Evolutionary conservation across 768 basidiomycete genomes (phyloP).

Genomic region (Collybia sp.): DNA sequence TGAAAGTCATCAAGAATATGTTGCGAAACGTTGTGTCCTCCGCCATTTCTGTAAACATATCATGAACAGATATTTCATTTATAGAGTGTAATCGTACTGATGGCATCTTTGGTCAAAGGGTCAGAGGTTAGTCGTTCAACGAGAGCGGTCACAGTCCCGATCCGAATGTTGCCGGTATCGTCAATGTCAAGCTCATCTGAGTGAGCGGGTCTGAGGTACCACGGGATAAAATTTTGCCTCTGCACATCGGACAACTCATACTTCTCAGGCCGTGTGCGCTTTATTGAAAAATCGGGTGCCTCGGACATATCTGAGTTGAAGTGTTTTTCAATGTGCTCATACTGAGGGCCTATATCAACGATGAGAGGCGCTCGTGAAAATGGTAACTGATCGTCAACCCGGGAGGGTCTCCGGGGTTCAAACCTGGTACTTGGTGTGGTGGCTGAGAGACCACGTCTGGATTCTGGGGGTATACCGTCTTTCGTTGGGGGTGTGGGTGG

Average conservation of each 20-base stretch:
- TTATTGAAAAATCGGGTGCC: conserved; percentile 4
- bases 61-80: not conserved
- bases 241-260: conserved; percentile 30
- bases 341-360: too few relatives aligned
- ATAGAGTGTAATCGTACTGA: conserved; percentile 39
- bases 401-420: too few relatives aligned
- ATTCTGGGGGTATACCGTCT: too few relatives aligned
- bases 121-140: conserved; percentile 63
- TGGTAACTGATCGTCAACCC: too few relatives aligned
- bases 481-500: conserved; percentile 18
- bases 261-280: conserved; percentile 24
- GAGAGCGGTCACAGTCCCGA: conserved; percentile 67
- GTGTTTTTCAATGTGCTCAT: too few relatives aligned
- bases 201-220: conserved; percentile 59
- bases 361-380: too few relatives aligned
- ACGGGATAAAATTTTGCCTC: conserved; percentile 35
- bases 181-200: conserved; percentile 62
- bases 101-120: conserved; percentile 34
- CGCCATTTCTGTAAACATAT: conserved; percentile 10
- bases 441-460: too few relatives aligned
- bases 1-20: conserved; percentile 81
- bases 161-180: conserved; percentile 56
- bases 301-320: too few relatives aligned
- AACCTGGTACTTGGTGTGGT: too few relatives aligned
- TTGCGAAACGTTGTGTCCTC: conserved; percentile 37